Evolutionary conservation across 805 yeast genomes (phyloP).

Genomic region (Debaryomyces maramus): DNA sequence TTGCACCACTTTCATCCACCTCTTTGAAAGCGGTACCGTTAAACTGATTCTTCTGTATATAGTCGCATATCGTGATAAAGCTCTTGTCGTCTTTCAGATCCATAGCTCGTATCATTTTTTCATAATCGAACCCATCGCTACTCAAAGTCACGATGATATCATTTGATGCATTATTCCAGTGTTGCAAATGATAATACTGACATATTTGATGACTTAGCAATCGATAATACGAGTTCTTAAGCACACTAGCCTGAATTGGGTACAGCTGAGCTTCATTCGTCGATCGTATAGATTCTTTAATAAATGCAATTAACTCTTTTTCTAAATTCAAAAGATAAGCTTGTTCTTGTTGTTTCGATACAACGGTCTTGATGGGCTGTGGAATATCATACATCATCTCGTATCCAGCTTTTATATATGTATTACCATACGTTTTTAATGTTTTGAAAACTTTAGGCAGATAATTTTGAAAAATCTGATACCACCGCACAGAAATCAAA

Average conservation of each 20-base stretch:
- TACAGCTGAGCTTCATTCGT: slow-evolving; percentile 25
- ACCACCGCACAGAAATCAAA: background rate
- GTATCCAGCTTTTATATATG: background rate
- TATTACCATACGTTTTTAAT: background rate
- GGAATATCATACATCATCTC: slow-evolving; percentile 13
- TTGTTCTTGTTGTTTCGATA: slow-evolving; percentile 22
- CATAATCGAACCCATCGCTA: slow-evolving; percentile 15
- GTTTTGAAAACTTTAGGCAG: background rate
- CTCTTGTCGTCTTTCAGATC: slow-evolving; percentile 2
- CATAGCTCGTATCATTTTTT: slow-evolving; percentile 4
- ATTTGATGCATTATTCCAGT: slow-evolving; percentile 29
- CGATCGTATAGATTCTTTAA: slow-evolving; percentile 22
- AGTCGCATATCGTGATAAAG: slow-evolving; percentile 10
- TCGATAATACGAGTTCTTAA: slow-evolving; percentile 69
- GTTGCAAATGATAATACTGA: slow-evolving; percentile 62
- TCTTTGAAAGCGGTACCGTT: background rate
- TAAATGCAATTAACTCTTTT: slow-evolving; percentile 19
- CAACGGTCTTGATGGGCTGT: slow-evolving; percentile 16
- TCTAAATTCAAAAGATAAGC: slow-evolving; percentile 21
- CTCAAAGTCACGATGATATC: slow-evolving; percentile 23
- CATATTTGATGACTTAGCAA: slow-evolving; percentile 70
- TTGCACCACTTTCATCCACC: background rate
- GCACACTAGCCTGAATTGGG: slow-evolving; percentile 21
- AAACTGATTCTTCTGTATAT: slow-evolving; percentile 7
- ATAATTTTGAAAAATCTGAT: background rate